phyloP scores from a whole-genome alignment of 176 grass and related monocot species.

The Areca catechu region DNA sequence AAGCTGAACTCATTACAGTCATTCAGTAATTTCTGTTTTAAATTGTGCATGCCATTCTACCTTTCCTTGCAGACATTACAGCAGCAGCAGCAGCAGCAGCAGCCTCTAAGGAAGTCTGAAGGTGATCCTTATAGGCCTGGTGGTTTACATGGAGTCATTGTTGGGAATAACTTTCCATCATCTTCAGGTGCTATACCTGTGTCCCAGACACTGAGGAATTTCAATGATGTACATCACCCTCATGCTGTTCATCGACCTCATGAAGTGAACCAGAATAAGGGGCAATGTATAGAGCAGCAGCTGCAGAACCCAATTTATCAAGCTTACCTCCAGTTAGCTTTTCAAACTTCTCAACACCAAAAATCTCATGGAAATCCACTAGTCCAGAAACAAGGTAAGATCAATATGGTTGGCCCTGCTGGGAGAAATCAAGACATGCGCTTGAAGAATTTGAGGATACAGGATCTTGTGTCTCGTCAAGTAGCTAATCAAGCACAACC shows the following conservation, averaged over 20 bases:
- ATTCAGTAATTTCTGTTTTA: too few relatives aligned
- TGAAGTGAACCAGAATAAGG: conserved; percentile 23
- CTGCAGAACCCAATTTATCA: conserved; percentile 50
- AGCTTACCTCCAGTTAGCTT: conserved; percentile 58
- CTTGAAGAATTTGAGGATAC: conserved; percentile 54
- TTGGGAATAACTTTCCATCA: conserved; percentile 34
- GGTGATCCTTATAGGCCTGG: conserved; percentile 13
- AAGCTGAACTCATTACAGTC: too few relatives aligned
- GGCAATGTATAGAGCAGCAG: conserved; percentile 19
- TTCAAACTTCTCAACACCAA: conserved; percentile 64
- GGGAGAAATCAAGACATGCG: conserved; percentile 46
- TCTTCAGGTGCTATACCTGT: conserved; percentile 19
- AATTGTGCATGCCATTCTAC: too few relatives aligned
- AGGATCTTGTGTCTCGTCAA: conserved; percentile 72
- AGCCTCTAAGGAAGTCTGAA: conserved; percentile 17
- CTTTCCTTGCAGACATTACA: conserved; percentile 6
- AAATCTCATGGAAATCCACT: conserved; percentile 57
- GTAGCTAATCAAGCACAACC: conserved; percentile 24
- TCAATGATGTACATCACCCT: conserved; percentile 10
- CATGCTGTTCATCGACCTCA: conserved; percentile 28
- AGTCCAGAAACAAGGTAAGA: conserved; percentile 57
- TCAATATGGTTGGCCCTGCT: conserved; percentile 37
- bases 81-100: too few relatives aligned
- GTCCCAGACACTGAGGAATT: conserved; percentile 41
- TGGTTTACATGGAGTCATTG: conserved; percentile 37